Conservation (phyloP, 495 filamentous ascomycete species). For the Thozetella sp. region DNA sequence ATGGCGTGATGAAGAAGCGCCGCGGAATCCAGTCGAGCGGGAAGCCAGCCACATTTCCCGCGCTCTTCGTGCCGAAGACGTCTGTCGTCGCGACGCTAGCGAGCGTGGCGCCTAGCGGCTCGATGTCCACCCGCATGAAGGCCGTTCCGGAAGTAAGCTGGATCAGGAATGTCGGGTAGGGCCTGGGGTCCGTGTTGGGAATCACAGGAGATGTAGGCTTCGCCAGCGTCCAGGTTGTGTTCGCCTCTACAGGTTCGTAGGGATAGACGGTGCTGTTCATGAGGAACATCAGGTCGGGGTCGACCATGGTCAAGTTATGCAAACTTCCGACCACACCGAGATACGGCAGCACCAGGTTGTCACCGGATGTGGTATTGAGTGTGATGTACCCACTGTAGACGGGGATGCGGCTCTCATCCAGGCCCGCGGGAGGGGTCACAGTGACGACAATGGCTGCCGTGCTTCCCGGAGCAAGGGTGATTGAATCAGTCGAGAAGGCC, state of each 20-base stretch:
- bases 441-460: conserved; percentile 31
- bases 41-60: background rate
- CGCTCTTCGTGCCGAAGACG: background rate
- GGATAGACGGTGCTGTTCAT: background rate
- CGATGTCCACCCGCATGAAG: background rate
- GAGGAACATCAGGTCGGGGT: background rate
- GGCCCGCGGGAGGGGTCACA: conserved; percentile 30
- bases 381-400: conserved; percentile 48
- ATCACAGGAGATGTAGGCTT: background rate
- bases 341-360: conserved; percentile 40
- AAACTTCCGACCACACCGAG: conserved; percentile 41
- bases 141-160: background rate
- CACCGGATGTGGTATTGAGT: conserved; percentile 39
- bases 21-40: background rate
- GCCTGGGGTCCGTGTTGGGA: background rate
- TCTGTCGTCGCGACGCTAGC: background rate
- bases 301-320: conserved; percentile 1
- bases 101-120: conserved; percentile 5
- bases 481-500: conserved; percentile 15
- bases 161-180: background rate
- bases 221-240: background rate
- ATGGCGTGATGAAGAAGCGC: background rate
- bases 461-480: conserved; percentile 28
- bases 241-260: background rate
- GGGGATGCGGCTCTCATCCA: conserved; percentile 33